Evolutionary conservation across 371 early-diverging fungal genomes (phyloP), one percentile per base, ranked within the genome.

Genomic region (Catenaria anguillulae): DNA sequence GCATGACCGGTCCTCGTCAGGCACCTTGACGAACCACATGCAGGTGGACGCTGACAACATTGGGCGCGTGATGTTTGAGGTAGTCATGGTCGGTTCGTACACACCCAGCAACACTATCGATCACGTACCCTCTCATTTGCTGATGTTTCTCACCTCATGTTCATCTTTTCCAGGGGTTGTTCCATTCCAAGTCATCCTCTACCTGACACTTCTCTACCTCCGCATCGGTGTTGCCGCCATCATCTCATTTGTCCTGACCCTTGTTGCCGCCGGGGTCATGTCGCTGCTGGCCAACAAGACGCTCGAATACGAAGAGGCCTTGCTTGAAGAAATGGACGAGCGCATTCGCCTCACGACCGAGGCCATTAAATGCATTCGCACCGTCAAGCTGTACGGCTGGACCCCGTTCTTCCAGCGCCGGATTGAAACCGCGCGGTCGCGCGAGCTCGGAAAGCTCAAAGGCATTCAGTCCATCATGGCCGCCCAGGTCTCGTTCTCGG

Each of bases 351-450:
- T 24, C 46, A 46, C 46, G 23, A 8, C 17, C n/a, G 8, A 17
- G 46, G 71, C 92, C 15, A 70, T 97, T 60, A 86, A 86, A 63
- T 93, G 93, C 23, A 94, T 95, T 67, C 89, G 89, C 67, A 89
- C 92, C 37, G 86, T 92, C 71, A 93, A 93, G 72, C 71, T 89
- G 26, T 88, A 87, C 64, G 84, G 85, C 5, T 56, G 56, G 56
- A n/a, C 34, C 10, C 21, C n/a, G 21, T 24, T 24, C 56, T 56
- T 56, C 37, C 56, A 23, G n/a, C 23, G 24, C 34, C n/a, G 24
- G 56, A 24, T 56, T 10, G 29, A 21, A 1, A 24, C 35, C 23
- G 21, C 10, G 19, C 34, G 56, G 21, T 19, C 19, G 23, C 21
- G 23, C 34, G 56, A 56, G 37, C 19, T 56, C 29, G 21, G 21